phyloP scores from a whole-genome alignment of 2,329 filamentous ascomycete species.

The Ceratocystiopsis minuta region DNA sequence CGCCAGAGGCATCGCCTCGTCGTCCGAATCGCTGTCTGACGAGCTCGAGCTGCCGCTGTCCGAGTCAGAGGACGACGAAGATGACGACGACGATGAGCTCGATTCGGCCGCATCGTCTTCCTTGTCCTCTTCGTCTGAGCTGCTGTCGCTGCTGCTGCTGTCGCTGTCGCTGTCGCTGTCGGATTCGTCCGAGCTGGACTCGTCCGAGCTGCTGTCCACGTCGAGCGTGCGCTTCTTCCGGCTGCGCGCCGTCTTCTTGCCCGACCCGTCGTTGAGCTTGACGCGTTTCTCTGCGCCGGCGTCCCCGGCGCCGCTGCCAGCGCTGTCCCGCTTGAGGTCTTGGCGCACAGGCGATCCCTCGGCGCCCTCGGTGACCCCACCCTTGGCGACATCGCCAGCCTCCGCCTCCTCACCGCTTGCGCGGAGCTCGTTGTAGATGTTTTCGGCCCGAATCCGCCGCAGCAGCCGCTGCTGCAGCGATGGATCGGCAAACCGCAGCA shows the following conservation, averaged over 20 bases:
- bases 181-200: neutral
- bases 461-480: constrained; percentile 36
- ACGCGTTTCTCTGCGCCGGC: constrained; percentile 19
- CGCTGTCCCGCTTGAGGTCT: too few relatives aligned
- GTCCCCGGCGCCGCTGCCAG: constrained; percentile 19
- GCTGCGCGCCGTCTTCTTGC: constrained; percentile 26
- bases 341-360: too few relatives aligned
- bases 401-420: constrained; percentile 24
- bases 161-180: constrained; percentile 7
- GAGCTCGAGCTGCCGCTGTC: constrained; percentile 6
- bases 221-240: constrained; percentile 32
- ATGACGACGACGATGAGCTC: too few relatives aligned
- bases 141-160: constrained; percentile 13
- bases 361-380: too few relatives aligned
- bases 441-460: constrained; percentile 45
- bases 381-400: neutral
- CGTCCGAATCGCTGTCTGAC: constrained; percentile 1
- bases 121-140: constrained; percentile 13
- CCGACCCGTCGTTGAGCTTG: constrained; percentile 26
- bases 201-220: constrained; percentile 17
- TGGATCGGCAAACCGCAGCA: constrained; percentile 25
- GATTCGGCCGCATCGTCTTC: constrained; percentile 6
- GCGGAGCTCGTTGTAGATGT: constrained; percentile 35
- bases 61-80: constrained; percentile 7
- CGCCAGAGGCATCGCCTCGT: constrained; percentile 2